These are phyloP conservation scores for Lepidium sativum DNA, from an alignment of 345 rosid species.

Conservation along the genomic window DNA sequence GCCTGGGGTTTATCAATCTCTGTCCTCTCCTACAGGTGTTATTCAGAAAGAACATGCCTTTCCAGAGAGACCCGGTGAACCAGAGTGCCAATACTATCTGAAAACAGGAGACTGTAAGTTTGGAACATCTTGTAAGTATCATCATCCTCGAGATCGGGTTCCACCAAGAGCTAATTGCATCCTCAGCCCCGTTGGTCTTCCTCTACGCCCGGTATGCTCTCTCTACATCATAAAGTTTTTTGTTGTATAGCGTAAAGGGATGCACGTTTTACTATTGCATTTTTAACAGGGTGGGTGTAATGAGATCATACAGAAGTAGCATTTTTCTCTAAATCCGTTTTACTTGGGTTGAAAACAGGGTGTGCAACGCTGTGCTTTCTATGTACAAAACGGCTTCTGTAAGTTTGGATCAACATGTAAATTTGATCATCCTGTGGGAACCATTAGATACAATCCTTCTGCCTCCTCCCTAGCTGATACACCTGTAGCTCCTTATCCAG, in stretches of 20 bases:
- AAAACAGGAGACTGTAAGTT: slow-evolving; percentile 92
- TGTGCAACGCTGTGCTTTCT: slow-evolving; percentile 50
- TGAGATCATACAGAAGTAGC: not conserved
- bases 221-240: not conserved
- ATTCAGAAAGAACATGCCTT: slow-evolving; percentile 54
- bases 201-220: slow-evolving; percentile 68
- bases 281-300: not conserved
- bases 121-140: slow-evolving; percentile 79
- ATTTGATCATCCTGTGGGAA: slow-evolving; percentile 74
- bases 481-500: slow-evolving; percentile 82
- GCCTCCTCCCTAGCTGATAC: slow-evolving; percentile 78
- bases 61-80: slow-evolving; percentile 97
- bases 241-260: not conserved
- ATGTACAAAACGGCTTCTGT: slow-evolving; percentile 56
- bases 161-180: slow-evolving; percentile 47
- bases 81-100: slow-evolving; percentile 78
- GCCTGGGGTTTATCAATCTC: slow-evolving; percentile 48
- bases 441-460: slow-evolving; percentile 76
- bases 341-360: slow-evolving; percentile 35
- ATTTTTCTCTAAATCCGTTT: not conserved
- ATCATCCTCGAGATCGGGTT: slow-evolving; percentile 73
- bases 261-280: not conserved
- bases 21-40: slow-evolving; percentile 42
- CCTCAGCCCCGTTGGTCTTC: slow-evolving; percentile 85
- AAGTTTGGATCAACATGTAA: slow-evolving; percentile 67